These are phyloP conservation scores for Leccinum sublutescens DNA, from an alignment of 768 basidiomycete species.

Conservation along the genomic window DNA sequence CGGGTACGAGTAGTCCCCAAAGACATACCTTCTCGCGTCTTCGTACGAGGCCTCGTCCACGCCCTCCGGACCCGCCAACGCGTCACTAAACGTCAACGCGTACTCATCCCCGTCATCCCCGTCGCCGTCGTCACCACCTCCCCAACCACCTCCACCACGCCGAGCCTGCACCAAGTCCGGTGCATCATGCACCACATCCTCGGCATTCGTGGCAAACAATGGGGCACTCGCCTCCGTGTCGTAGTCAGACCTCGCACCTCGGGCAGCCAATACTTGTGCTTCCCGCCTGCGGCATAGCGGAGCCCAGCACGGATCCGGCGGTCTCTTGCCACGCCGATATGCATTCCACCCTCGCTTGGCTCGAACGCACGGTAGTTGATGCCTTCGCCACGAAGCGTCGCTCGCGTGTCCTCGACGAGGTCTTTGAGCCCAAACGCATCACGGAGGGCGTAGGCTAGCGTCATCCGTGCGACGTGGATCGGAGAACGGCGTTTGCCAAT, in stretches of 20 bases:
- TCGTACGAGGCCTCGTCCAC: constrained; percentile 75
- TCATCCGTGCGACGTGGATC: constrained; percentile 82
- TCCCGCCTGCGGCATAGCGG: constrained; percentile 88
- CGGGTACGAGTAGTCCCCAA: constrained; percentile 90
- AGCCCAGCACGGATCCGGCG: constrained; percentile 88
- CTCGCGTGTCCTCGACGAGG: constrained; percentile 79
- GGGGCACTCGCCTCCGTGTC: constrained; percentile 71
- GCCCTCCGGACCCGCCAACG: constrained; percentile 50
- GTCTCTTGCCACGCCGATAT: constrained; percentile 84
- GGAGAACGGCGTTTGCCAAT: constrained; percentile 28
- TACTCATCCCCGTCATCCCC: constrained; percentile 36
- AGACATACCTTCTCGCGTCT: constrained; percentile 76
- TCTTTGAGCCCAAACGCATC: constrained; percentile 89
- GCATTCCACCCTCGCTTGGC: constrained; percentile 90
- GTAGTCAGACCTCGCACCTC: constrained; percentile 43
- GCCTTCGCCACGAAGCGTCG: constrained; percentile 81
- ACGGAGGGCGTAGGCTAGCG: constrained; percentile 78
- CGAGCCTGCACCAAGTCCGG: constrained; percentile 45
- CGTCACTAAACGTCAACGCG: constrained; percentile 26
- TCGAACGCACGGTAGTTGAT: constrained; percentile 98
- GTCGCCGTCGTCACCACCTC: constrained; percentile 29
- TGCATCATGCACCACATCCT: constrained; percentile 62
- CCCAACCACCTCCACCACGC: constrained; percentile 4
- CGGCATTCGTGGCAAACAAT: constrained; percentile 60
- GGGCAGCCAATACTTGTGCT: constrained; percentile 95